Percentiles rank a stretch among this genome's conserved stretches.
These are phyloP conservation scores for Oryza nivara DNA, from an alignment of 176 grass and related monocot genomes.

Conservation along the genomic window DNA sequence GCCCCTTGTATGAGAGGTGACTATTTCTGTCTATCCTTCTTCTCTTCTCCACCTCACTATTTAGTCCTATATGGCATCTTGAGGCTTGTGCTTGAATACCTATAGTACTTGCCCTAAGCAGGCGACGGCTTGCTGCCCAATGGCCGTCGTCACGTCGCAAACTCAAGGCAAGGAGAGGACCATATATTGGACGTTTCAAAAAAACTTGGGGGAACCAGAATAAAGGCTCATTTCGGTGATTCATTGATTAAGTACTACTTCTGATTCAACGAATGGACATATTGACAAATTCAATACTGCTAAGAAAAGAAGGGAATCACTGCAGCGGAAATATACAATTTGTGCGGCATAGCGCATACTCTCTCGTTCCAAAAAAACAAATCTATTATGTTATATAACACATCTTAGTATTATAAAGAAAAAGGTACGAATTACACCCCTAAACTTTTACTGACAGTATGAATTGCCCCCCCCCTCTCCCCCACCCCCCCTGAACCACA, in stretches of 20 bases:
- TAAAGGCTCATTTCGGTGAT: neutral
- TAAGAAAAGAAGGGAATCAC: neutral
- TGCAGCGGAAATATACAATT: neutral
- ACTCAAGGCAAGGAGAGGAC: neutral
- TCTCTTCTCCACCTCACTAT: too few species aligned
- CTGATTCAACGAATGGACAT: neutral
- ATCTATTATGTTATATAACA: too few species aligned
- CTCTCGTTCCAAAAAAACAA: too few species aligned
- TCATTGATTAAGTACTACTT: neutral
- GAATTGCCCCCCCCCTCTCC: too few species aligned
- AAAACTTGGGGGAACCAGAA: neutral
- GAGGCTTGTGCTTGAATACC: too few species aligned
- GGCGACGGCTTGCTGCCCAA: neutral
- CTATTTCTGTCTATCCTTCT: too few species aligned
- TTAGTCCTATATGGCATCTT: too few species aligned
- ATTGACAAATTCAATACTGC: neutral
- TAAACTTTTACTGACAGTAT: too few species aligned
- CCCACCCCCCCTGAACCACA: too few species aligned
- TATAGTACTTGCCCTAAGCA: neutral
- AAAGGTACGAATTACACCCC: too few species aligned
- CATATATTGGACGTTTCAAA: neutral
- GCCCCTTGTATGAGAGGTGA: too few species aligned
- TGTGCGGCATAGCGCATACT: neutral
- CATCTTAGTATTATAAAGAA: too few species aligned
- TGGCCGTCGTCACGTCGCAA: neutral